phyloP scores from a whole-genome alignment of 78 protist genomes.

The Bigelowiella natans region DNA sequence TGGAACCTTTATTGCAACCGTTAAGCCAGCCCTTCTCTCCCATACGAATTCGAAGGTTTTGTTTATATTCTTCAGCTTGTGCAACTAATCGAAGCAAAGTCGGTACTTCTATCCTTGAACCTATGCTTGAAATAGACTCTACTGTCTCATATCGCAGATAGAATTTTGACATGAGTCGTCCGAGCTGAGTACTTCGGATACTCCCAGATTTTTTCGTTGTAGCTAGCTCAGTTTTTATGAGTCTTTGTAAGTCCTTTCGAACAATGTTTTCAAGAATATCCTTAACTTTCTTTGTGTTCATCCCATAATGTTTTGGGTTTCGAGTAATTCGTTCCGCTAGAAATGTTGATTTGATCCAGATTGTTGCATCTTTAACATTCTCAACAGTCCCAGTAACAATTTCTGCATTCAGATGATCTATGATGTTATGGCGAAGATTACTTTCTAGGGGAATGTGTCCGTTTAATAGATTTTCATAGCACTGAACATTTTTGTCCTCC shows the following conservation, averaged over 20 bases:
- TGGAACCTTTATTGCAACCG: background rate
- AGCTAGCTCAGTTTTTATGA: background rate
- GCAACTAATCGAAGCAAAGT: background rate
- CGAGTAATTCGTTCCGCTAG: background rate
- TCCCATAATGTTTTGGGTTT: background rate
- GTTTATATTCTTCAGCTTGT: background rate
- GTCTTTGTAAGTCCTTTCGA: background rate
- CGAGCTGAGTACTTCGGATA: background rate
- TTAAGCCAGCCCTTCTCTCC: background rate
- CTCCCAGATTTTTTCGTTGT: background rate
- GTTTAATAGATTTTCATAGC: slow-evolving; percentile 87
- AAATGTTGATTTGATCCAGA: background rate
- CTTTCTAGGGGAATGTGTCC: slow-evolving; percentile 98
- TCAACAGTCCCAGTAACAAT: background rate
- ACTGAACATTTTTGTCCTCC: slow-evolving; percentile 79
- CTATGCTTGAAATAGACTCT: background rate
- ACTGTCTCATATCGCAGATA: background rate
- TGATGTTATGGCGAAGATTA: slow-evolving; percentile 58
- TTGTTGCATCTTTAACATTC: background rate
- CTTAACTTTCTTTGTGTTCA: background rate
- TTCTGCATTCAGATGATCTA: slow-evolving; percentile 91
- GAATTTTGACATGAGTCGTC: background rate
- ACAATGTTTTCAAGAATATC: background rate
- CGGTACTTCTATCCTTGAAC: background rate
- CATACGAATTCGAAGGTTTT: background rate